Base-by-base conservation (phyloP, 2,329 filamentous ascomycete species). In the Pseudogymnoascus sp. region DNA sequence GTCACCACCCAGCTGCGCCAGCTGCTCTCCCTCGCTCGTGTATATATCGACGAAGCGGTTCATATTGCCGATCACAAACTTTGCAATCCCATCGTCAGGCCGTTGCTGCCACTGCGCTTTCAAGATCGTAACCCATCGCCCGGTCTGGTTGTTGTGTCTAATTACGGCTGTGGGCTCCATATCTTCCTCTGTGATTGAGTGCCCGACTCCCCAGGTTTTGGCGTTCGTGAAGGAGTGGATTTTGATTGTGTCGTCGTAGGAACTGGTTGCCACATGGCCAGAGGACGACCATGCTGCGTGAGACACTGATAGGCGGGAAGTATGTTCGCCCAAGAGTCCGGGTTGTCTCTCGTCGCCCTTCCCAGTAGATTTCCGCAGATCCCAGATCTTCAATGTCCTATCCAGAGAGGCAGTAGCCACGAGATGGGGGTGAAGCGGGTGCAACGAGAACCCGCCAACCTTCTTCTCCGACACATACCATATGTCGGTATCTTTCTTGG, bases 1-100 rank as follows among this genome's bases (percentile, higher is more conserved):
- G 0, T 96, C 91, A 0, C 91, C 91, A 1, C 87, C 91, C 0
- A 96, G 74, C 73, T 97, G 93, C 0, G 90, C 93, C 3, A 99
- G 76, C 72, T 97, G 93, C 68, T 91, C 87, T 0, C 94, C 94
- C 57, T 88, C 83, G 0, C 85, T 81, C 0, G 88, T 88, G 72
- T 89, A 99, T 0, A 99, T 82, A 70, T 99, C 94, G 1, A 97
- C 90, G 68, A 97, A 97, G 1, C 94, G 85, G 71, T 96, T 96
- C 94, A 97, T 97, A 67, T 97, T 99, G 1, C 90, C 94, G 62
- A 99, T 93, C 22, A 85, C 89, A 68, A 99, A 91, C 64, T 93
- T 91, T 65, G 96, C 87, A 4, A 95, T 85, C 6, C 87, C 86
- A 62, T 94, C 90, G 34, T 81, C 76, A 0, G 94, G 93, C 50